Conservation (phyloP, 2,329 filamentous ascomycete genomes). For the Penicillium sclerotiorum region DNA sequence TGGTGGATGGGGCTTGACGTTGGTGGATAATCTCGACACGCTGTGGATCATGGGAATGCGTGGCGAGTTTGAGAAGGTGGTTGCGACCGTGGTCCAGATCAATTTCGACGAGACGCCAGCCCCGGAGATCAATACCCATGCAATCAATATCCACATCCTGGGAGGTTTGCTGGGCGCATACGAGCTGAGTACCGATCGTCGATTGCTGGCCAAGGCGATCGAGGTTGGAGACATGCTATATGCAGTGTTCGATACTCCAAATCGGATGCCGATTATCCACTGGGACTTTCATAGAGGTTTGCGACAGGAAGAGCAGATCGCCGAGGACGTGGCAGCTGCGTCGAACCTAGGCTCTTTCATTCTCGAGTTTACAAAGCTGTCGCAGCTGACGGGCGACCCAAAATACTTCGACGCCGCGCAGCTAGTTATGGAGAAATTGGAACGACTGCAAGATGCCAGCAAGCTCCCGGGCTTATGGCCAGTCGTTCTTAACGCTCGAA, state of each 20-base stretch:
- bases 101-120: slow-evolving; percentile 75
- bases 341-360: slow-evolving; percentile 45
- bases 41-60: slow-evolving; percentile 80
- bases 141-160: slow-evolving; percentile 83
- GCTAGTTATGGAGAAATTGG: slow-evolving; percentile 38
- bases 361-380: slow-evolving; percentile 46
- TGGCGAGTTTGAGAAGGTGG: slow-evolving; percentile 75
- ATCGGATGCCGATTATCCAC: slow-evolving; percentile 76
- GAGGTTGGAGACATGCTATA: slow-evolving; percentile 77
- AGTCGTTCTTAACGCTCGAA: slow-evolving; percentile 33
- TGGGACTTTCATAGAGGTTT: slow-evolving; percentile 35
- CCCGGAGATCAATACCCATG: slow-evolving; percentile 76
- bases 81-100: slow-evolving; percentile 65
- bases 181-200: slow-evolving; percentile 72
- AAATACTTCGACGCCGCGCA: slow-evolving; percentile 44
- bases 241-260: slow-evolving; percentile 82
- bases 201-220: slow-evolving; percentile 74
- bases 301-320: slow-evolving; percentile 26
- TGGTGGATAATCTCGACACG: slow-evolving; percentile 78
- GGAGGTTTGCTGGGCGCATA: slow-evolving; percentile 81
- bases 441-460: slow-evolving; percentile 37
- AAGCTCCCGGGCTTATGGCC: slow-evolving; percentile 46
- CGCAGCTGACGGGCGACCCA: slow-evolving; percentile 41
- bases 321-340: slow-evolving; percentile 27
- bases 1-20: slow-evolving; percentile 82